Evolutionary conservation across 768 basidiomycete genomes (phyloP), one percentile per base, ranked within the genome.

Genomic region (Suillus decipiens): DNA sequence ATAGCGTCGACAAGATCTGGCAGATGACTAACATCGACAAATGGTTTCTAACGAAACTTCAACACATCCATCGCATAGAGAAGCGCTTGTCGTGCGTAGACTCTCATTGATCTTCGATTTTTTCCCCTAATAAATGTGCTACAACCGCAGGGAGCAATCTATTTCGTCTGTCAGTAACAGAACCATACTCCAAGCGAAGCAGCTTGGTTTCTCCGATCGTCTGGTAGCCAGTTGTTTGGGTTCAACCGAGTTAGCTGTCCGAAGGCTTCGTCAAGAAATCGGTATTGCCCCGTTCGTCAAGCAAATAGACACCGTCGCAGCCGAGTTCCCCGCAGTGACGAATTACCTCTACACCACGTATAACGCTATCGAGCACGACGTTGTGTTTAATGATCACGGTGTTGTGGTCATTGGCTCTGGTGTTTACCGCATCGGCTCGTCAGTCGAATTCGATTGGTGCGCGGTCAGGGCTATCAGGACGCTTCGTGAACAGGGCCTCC

Each of bases 371-470:
- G 94, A 96, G 73, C 94, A 99, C 73, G 96, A 98, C 73, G 77
- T 99, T 68, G 75, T 80, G 6, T 99, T 99, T 79, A 77, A 88
- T 57, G 97, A 99, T 72, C 85, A 90, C 62, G 97, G 96, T 66
- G 89, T 99, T 64, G 96, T 99, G 86, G 97, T 99, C 3, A 84
- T 99, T 47, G 97, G 97, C 37, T 99, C 96, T 15, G 97, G 97
- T 63, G 96, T 98, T 2, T 99, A 99, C 78, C 90, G 97, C 60
- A 99, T 99, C 68, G 96, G 97, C 19, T 99, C 96, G 2, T 98
- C 96, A 5, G 96, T 99, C 76, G 96, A 99, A 79, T 99, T 99
- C 78, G 96, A 99, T 75, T 99, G 96, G 96, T 99, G 96, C 76
- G 97, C 96, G 17, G 96, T 99, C 60, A 90, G 96, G 56, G 95